Evolutionary conservation across 116 monocot species (phyloP).

Genomic region (Posidonia oceanica): DNA sequence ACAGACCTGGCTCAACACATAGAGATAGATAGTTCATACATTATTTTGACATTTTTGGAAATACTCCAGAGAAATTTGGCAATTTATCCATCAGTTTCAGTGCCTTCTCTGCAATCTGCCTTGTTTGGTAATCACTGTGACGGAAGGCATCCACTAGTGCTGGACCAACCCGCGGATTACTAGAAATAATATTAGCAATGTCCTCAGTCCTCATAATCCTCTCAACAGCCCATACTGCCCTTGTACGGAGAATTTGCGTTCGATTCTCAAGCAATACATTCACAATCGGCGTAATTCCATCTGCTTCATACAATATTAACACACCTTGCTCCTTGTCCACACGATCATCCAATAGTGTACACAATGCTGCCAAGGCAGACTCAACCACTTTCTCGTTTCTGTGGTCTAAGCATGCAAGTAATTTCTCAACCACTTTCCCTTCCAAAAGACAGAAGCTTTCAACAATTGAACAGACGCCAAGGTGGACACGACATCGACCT

Average conservation of each 20-base stretch:
- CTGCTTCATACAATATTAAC: slow-evolving; percentile 31
- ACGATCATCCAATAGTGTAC: slow-evolving; percentile 73
- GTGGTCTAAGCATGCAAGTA: slow-evolving; percentile 68
- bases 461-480: slow-evolving; percentile 57
- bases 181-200: slow-evolving; percentile 44
- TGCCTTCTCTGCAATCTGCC: slow-evolving; percentile 76
- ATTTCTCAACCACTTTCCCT: slow-evolving; percentile 51
- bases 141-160: slow-evolving; percentile 76
- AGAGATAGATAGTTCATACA: background rate
- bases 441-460: slow-evolving; percentile 77
- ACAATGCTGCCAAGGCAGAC: slow-evolving; percentile 64
- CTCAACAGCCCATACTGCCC: slow-evolving; percentile 74
- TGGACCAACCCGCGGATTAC: slow-evolving; percentile 29
- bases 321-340: slow-evolving; percentile 64
- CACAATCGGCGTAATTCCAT: slow-evolving; percentile 52
- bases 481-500: slow-evolving; percentile 58
- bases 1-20: background rate
- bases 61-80: slow-evolving; percentile 65
- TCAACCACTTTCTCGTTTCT: slow-evolving; percentile 70
- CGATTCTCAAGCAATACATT: slow-evolving; percentile 39
- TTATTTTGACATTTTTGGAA: slow-evolving; percentile 1
- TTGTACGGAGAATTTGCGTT: slow-evolving; percentile 32
- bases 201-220: slow-evolving; percentile 71
- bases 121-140: slow-evolving; percentile 46
- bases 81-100: slow-evolving; percentile 66